These are phyloP conservation scores for Reutealis trisperma DNA, from an alignment of 345 rosid genomes.

Conservation along the genomic window DNA sequence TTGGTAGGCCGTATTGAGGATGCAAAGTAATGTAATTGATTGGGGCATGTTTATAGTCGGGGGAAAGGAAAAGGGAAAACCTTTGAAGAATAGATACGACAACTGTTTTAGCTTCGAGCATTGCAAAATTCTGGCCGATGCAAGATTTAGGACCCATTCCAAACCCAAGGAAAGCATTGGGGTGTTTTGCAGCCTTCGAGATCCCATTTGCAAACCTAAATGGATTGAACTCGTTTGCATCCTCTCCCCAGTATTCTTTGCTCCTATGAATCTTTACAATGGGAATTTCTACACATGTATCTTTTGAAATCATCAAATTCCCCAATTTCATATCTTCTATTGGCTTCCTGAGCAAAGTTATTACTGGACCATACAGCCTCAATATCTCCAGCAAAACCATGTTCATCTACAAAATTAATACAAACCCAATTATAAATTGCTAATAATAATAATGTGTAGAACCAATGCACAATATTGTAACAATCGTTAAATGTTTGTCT, in stretches of 20 bases:
- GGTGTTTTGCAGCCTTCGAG: conserved; percentile 45
- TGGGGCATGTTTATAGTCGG: conserved; percentile 54
- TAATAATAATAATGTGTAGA: no score
- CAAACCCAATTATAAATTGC: not conserved
- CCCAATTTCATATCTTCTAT: conserved; percentile 46
- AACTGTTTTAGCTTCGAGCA: conserved; percentile 58
- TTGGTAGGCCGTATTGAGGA: conserved; percentile 50
- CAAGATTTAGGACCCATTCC: conserved; percentile 61
- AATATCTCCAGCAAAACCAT: conserved; percentile 62
- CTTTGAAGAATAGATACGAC: conserved; percentile 49
- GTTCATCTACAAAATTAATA: conserved; percentile 38
- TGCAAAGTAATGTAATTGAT: conserved; percentile 32
- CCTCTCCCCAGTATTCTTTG: conserved; percentile 60
- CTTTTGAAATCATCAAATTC: conserved; percentile 50
- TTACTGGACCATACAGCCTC: conserved; percentile 57
- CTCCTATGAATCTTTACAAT: conserved; percentile 41
- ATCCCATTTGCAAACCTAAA: conserved; percentile 46
- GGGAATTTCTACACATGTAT: conserved; percentile 26
- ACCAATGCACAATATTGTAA: no score
- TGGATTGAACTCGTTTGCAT: conserved; percentile 60
- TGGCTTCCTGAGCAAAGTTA: conserved; percentile 35
- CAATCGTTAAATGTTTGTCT: no score
- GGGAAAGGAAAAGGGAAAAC: conserved; percentile 55
- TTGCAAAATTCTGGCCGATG: conserved; percentile 63
- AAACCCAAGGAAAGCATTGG: conserved; percentile 49